Evolutionary conservation across 306 rosid genomes (phyloP).

Genomic region (Fragaria ananassa): DNA sequence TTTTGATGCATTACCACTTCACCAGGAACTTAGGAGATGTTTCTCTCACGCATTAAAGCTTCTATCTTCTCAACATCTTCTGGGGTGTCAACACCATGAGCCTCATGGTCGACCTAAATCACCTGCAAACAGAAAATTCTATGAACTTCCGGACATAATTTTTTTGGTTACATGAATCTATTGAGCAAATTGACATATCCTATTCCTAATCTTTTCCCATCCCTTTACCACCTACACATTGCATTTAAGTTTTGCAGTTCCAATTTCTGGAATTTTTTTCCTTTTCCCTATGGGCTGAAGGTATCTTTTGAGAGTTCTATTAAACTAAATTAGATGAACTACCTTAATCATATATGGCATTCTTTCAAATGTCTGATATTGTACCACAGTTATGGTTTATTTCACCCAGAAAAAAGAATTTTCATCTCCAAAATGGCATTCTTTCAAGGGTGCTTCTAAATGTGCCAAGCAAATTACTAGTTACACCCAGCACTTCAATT

Average conservation of each 20-base stretch:
- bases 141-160: not conserved
- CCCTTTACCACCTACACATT: not conserved
- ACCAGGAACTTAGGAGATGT: conserved; percentile 45
- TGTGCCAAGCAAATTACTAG: too few relatives aligned
- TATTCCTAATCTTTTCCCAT: not conserved
- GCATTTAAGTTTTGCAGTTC: not conserved
- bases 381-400: not conserved
- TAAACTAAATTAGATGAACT: not conserved
- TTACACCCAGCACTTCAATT: too few relatives aligned
- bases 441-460: too few relatives aligned
- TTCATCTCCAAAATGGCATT: not conserved
- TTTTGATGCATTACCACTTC: not conserved
- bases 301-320: not conserved
- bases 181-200: not conserved
- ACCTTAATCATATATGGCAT: not conserved
- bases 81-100: conserved; percentile 89
- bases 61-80: conserved; percentile 89
- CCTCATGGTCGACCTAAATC: conserved; percentile 88
- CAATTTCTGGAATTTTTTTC: not conserved
- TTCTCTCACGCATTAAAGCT: conserved; percentile 65
- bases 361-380: not conserved
- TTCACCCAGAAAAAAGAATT: not conserved
- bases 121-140: conserved; percentile 43
- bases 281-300: not conserved
- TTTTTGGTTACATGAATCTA: not conserved